phyloP scores from a whole-genome alignment of 2,329 filamentous ascomycete genomes.

The Lachnellula arida region DNA sequence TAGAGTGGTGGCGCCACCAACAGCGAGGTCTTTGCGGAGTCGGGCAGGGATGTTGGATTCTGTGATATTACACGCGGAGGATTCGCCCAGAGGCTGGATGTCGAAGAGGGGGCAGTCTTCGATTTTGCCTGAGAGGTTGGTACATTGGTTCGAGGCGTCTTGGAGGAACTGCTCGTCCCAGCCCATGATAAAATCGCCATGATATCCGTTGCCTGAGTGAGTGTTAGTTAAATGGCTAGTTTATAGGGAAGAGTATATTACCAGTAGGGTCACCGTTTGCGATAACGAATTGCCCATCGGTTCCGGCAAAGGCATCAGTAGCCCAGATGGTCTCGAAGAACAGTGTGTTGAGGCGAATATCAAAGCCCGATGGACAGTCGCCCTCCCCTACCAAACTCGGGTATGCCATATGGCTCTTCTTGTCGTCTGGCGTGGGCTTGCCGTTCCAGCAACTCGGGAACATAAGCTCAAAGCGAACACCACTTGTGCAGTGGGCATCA shows the following conservation, averaged over 20 bases:
- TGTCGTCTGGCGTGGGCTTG: constrained; percentile 47
- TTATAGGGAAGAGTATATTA: constrained; percentile 32
- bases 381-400: constrained; percentile 73
- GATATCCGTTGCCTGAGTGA: constrained; percentile 62
- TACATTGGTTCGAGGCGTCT: constrained; percentile 70
- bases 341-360: constrained; percentile 65
- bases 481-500: constrained; percentile 76
- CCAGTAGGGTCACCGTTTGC: constrained; percentile 74
- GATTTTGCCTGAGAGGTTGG: constrained; percentile 62
- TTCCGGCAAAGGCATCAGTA: constrained; percentile 59
- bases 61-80: constrained; percentile 55
- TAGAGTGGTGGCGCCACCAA: constrained; percentile 43
- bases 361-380: constrained; percentile 65
- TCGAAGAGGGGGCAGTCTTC: constrained; percentile 72
- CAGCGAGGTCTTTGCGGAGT: constrained; percentile 56
- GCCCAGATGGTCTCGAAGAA: constrained; percentile 86
- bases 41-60: constrained; percentile 45
- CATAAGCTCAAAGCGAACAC: constrained; percentile 77
- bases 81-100: constrained; percentile 54
- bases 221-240: constrained; percentile 6
- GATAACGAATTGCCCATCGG: constrained; percentile 66
- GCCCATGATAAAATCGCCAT: constrained; percentile 76
- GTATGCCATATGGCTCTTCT: constrained; percentile 69
- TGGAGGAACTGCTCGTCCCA: constrained; percentile 70
- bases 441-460: constrained; percentile 91